Evolutionary conservation across 192 early-diverging fungal genomes (phyloP).

Genomic region (Chytriomyces sp.): DNA sequence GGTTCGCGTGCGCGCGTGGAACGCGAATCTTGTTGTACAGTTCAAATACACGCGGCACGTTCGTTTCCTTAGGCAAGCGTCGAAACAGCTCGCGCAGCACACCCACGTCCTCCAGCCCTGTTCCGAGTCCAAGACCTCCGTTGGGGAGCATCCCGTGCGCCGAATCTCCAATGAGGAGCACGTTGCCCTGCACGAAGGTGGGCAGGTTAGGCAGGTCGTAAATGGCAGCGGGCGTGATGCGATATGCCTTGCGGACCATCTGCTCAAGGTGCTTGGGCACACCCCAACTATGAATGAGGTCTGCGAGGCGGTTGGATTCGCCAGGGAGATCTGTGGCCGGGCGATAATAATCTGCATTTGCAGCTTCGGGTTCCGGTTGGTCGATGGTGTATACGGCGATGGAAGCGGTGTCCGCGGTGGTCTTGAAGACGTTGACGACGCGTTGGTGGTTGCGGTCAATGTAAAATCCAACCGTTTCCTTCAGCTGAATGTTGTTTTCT

Average conservation of each 20-base stretch:
- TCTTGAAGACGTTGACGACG: conserved; percentile 16
- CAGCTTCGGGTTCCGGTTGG: conserved; percentile 1
- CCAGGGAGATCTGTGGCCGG: conserved; percentile 14
- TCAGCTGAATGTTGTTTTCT: conserved; percentile 1
- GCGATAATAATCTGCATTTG: background rate
- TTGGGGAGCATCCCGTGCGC: conserved; percentile 35
- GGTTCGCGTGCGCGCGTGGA: background rate
- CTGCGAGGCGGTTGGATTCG: conserved; percentile 9
- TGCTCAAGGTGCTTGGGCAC: conserved; percentile 5
- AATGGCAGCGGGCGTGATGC: conserved; percentile 16
- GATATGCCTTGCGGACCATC: conserved; percentile 18
- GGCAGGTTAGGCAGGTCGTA: conserved; percentile 9
- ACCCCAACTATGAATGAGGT: conserved; percentile 12
- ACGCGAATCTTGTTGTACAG: conserved; percentile 9
- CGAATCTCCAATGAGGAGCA: conserved; percentile 23
- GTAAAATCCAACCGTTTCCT: conserved; percentile 5
- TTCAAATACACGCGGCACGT: background rate
- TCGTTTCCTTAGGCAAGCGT: background rate
- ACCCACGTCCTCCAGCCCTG: conserved; percentile 34
- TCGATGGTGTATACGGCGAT: background rate
- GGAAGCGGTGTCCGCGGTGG: background rate
- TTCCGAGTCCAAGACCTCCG: conserved; percentile 31
- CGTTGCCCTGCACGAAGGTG: background rate
- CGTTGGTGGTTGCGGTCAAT: conserved; percentile 15
- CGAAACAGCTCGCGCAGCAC: conserved; percentile 21